Evolutionary conservation across 768 basidiomycete species (phyloP), one percentile per base, ranked within the genome.

Genomic region (Candolleomyces efflorescens): DNA sequence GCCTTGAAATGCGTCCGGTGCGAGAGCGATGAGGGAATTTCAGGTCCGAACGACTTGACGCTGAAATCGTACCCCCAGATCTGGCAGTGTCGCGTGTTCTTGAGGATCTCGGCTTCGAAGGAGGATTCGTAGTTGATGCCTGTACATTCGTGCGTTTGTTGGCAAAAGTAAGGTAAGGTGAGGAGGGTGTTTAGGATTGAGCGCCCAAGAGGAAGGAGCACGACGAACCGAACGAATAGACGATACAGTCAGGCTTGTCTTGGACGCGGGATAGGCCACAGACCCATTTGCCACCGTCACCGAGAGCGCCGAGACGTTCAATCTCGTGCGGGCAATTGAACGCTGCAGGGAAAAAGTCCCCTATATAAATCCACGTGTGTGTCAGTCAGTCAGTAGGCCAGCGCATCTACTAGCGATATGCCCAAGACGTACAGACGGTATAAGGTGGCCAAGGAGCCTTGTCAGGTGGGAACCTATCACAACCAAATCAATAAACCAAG

Each of bases 201-300:
- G n/a, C n/a, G n/a, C n/a, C n/a, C n/a, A n/a, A n/a, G n/a, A n/a
- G n/a, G n/a, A n/a, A n/a, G 32, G 11, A 11, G 32, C 11, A 32
- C 7, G 11, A 63, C 64, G 47, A 64, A 84, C 84, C 86, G 53
- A 87, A 76, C 2, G 84, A 82, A 60, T 87, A 88, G 53, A 88
- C 70, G 49, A 86, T 67, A 63, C 86, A 86, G 48, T 82, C 73
- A 18, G 68, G 69, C 67, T 86, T 85, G 52, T 79, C 71, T 53
- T 72, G 71, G 5, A 87, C 69, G 3, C 80, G 75, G 20, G 81
- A 81, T 22, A 87, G 65, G 1, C 87, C 87, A 63, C 87, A 87
- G 17, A 84, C 75, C 82, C 84, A 88, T 69, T 87, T 88, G 13
- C 87, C 86, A 13, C 86, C 86, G 64, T 87, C 86, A 17, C 85